Conservation (phyloP, 306 rosid species). For the Begonia fuchsioides region DNA sequence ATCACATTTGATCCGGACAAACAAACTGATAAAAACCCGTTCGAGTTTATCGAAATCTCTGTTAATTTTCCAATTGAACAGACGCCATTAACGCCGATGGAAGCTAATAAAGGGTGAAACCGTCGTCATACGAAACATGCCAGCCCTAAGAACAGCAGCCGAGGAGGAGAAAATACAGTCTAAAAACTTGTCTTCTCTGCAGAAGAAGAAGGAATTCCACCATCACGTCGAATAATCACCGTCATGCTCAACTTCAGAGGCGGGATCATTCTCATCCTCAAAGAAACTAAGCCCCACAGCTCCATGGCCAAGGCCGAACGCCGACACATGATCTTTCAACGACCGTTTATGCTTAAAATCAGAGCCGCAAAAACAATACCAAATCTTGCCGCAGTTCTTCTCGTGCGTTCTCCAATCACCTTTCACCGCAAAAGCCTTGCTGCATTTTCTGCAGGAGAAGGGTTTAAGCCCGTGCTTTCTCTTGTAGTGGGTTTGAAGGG, state of each 20-base stretch:
- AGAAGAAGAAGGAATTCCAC: too few relatives aligned
- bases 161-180: too few relatives aligned
- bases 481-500: slow-evolving; percentile 59
- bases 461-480: slow-evolving; percentile 56
- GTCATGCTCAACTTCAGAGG: slow-evolving; percentile 41
- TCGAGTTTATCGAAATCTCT: too few relatives aligned
- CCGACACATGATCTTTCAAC: slow-evolving; percentile 44
- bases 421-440: slow-evolving; percentile 46
- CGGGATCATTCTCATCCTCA: slow-evolving; percentile 42
- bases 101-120: slow-evolving; percentile 37
- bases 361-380: slow-evolving; percentile 60
- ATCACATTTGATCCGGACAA: too few relatives aligned
- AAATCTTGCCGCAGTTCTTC: slow-evolving; percentile 50
- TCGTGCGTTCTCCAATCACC: slow-evolving; percentile 72
- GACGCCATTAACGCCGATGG: too few relatives aligned
- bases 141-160: slow-evolving; percentile 6
- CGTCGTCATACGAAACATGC: slow-evolving; percentile 76
- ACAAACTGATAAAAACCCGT: not conserved
- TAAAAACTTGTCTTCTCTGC: too few relatives aligned
- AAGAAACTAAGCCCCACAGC: slow-evolving; percentile 20
- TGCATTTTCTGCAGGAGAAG: slow-evolving; percentile 38
- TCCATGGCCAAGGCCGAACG: slow-evolving; percentile 51
- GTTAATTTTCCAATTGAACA: too few relatives aligned
- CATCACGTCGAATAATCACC: slow-evolving; percentile 5
- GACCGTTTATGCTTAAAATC: slow-evolving; percentile 65